Evolutionary conservation across 352 stramenopile genomes (phyloP).

Genomic region (Halophytophthora polymorphica): DNA sequence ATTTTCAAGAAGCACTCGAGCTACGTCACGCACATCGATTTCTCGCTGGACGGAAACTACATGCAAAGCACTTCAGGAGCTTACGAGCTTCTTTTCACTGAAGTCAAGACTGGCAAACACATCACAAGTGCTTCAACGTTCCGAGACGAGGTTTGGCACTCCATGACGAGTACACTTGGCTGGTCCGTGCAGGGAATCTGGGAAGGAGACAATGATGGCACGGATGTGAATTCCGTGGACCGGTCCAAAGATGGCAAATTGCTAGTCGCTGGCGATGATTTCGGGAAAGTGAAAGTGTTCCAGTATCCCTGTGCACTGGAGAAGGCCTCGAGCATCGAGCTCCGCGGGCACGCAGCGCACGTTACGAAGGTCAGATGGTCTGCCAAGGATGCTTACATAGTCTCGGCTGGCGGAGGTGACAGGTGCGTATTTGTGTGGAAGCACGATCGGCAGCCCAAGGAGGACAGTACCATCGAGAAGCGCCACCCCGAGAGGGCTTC

Average conservation of each 20-base stretch:
- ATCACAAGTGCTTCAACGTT: conserved; percentile 79
- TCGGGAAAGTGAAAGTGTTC: conserved; percentile 87
- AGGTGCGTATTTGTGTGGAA: conserved; percentile 75
- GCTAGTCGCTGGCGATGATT: conserved; percentile 80
- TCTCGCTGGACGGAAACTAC: conserved; percentile 60
- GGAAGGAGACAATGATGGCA: conserved; percentile 70
- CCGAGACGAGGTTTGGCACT: conserved; percentile 89
- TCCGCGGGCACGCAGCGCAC: conserved; percentile 74
- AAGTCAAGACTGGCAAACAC: conserved; percentile 60
- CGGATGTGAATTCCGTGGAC: conserved; percentile 77
- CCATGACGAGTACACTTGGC: conserved; percentile 80
- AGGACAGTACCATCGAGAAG: not conserved
- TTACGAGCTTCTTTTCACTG: conserved; percentile 90
- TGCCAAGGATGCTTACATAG: conserved; percentile 47
- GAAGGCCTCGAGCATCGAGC: conserved; percentile 46
- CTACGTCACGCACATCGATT: conserved; percentile 79
- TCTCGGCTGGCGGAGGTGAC: conserved; percentile 80
- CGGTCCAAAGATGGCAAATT: conserved; percentile 59
- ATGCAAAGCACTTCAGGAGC: conserved; percentile 75
- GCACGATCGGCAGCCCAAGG: conserved; percentile 29
- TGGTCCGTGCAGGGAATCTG: conserved; percentile 92
- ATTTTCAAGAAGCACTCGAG: conserved; percentile 81
- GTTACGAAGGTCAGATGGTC: conserved; percentile 80
- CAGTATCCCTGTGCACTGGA: conserved; percentile 71
- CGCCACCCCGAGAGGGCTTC: not conserved